Evolutionary conservation across 495 filamentous ascomycete genomes (phyloP).

Genomic region (Chaetomium cochliodes): DNA sequence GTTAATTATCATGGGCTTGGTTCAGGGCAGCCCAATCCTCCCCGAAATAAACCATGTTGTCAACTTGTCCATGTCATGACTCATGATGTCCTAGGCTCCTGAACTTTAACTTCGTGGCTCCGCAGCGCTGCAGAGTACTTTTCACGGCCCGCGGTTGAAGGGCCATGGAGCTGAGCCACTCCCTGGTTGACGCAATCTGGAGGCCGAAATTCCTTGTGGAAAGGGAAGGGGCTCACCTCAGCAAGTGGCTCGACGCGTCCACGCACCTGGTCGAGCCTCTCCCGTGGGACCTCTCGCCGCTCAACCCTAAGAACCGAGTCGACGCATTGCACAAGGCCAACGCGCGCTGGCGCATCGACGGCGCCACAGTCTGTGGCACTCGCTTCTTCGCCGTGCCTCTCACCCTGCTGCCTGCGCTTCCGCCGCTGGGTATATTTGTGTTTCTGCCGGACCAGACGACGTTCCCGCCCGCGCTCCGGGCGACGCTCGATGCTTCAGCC

Average conservation of each 20-base stretch:
- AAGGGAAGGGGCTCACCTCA: neutral
- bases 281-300: conserved; percentile 1
- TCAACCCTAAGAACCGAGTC: neutral
- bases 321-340: neutral
- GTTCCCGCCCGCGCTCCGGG: neutral
- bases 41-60: neutral
- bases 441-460: conserved; percentile 1
- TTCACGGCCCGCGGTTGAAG: no score
- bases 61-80: no score
- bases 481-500: conserved; percentile 1
- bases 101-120: neutral
- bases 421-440: neutral
- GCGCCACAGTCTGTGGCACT: neutral
- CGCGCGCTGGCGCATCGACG: neutral
- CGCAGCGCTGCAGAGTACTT: neutral
- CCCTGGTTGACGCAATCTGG: neutral
- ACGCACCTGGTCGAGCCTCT: neutral
- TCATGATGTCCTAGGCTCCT: no score
- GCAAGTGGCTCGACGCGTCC: neutral
- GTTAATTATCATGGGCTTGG: neutral
- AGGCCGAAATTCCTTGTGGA: neutral
- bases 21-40: neutral
- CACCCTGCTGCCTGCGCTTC: neutral
- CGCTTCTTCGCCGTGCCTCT: neutral
- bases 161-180: neutral